Evolutionary conservation across 2,329 filamentous ascomycete species (phyloP), one percentile per base, ranked within the genome.

Genomic region (Colletotrichum neosansevieriae): DNA sequence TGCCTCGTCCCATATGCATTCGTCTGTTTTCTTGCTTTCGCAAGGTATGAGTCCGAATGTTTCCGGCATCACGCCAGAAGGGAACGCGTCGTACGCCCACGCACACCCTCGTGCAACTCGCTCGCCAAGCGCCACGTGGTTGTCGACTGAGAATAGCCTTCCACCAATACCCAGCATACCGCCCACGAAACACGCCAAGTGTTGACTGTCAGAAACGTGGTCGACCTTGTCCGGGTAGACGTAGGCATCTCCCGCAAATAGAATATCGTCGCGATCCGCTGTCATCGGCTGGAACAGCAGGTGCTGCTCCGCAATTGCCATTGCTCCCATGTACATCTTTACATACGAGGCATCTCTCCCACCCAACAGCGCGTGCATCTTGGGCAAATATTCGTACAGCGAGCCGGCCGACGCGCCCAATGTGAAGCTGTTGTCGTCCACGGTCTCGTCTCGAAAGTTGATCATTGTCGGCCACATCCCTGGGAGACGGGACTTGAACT

Each of bases 401-500:
- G 79, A 84, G 63, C 84, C 83, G 5, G 78, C 79, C 19, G 75
- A 75, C 3, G 76, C 80, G 2, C 80, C 81, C 10, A 82, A 72
- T 0, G 78, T 78, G 47, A 81, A 82, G 34, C 62, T 10, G 36
- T 69, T 58, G 34, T 58, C 44, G 2, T 70, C 70, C 50, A 81
- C 81, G 74, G 76, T 83, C 76, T 77, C 85, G 82, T 56, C 84
- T 82, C 68, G 83, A 84, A 75, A 88, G 74, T 91, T 88, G 9
- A 94, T 78, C 63, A 80, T 82, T 53, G 88, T 83, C 1, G 92
- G 92, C 91, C 92, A 94, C 78, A 94, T 83, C 0, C 92, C 92
- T 0, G 92, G 92, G 1, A 94, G 77, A 13, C 79, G 82, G 0
- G 92, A 94, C 15, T 84, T 78, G 70, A 87, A 86, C 78, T 95